Conservation (phyloP, 306 rosid genomes). For the Malus fusca region DNA sequence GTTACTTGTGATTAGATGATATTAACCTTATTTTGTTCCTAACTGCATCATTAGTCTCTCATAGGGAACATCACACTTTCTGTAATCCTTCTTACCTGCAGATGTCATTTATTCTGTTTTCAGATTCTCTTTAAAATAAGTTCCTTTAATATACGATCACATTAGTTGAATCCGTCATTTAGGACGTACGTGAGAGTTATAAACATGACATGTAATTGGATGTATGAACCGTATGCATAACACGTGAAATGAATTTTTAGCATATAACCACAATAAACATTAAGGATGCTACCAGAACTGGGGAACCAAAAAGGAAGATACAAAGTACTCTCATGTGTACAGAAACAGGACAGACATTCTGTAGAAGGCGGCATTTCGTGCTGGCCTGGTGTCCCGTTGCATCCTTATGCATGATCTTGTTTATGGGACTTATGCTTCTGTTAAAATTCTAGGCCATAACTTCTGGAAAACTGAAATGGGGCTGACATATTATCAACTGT, state of each 20-base stretch:
- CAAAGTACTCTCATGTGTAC: not conserved
- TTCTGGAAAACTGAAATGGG: not conserved
- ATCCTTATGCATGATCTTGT: not conserved
- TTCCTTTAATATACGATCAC: not conserved
- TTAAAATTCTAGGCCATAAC: not conserved
- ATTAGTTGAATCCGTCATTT: not conserved
- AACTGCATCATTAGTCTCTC: not conserved
- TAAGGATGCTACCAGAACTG: not conserved
- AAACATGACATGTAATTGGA: not conserved
- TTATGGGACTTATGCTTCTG: not conserved
- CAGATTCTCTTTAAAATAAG: not conserved
- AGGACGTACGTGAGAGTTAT: not conserved
- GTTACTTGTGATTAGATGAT: not conserved
- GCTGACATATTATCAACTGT: not conserved
- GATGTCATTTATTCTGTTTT: not conserved
- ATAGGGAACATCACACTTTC: not conserved
- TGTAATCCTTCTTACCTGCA: too few species aligned
- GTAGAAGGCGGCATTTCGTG: not conserved
- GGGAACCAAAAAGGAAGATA: not conserved
- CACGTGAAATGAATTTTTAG: not conserved
- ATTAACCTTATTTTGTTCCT: not conserved
- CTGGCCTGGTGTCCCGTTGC: not conserved
- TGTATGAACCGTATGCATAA: not conserved
- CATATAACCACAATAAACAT: not conserved
- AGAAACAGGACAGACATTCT: not conserved